These are phyloP conservation scores for Microbotryomycetes sp. DNA, from an alignment of 1,284 basidiomycete genomes.

Conservation along the genomic window DNA sequence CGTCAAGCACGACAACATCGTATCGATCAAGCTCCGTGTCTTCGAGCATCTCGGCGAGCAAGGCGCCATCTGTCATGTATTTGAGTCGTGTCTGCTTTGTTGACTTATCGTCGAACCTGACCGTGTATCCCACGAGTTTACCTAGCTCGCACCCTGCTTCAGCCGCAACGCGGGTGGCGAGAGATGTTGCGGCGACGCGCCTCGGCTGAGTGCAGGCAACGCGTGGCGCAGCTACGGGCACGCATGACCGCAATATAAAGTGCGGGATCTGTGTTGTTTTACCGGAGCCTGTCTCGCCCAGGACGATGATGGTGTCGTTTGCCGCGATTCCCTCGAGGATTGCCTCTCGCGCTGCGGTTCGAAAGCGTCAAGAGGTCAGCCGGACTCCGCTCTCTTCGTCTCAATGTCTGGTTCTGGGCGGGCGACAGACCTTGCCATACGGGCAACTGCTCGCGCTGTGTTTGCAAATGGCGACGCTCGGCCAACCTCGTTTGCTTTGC, in stretches of 20 bases:
- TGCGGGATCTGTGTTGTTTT: constrained; percentile 96
- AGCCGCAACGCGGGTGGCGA: constrained; percentile 77
- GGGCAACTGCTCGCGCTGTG: background rate
- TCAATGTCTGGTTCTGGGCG: background rate
- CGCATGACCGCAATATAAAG: constrained; percentile 63
- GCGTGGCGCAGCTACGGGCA: constrained; percentile 53
- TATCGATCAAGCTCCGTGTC: constrained; percentile 73
- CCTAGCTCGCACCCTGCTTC: constrained; percentile 71
- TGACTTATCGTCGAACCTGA: constrained; percentile 83
- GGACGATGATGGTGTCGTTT: constrained; percentile 81
- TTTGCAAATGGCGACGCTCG: background rate
- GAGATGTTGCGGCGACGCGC: constrained; percentile 84
- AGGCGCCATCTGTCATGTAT: constrained; percentile 95
- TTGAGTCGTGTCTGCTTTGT: constrained; percentile 67
- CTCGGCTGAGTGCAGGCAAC: constrained; percentile 90
- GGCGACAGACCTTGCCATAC: background rate
- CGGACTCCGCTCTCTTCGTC: constrained; percentile 8
- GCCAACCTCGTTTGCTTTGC: background rate
- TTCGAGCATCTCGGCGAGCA: constrained; percentile 78
- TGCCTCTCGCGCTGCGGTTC: constrained; percentile 62
- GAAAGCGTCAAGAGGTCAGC: no score
- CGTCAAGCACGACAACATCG: constrained; percentile 86
- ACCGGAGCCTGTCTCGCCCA: constrained; percentile 95
- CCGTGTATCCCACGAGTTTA: constrained; percentile 78
- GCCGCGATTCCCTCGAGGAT: constrained; percentile 64